Evolutionary conservation across 139 green algal genomes (phyloP).

Genomic region (Auxenochlorella protothecoides): DNA sequence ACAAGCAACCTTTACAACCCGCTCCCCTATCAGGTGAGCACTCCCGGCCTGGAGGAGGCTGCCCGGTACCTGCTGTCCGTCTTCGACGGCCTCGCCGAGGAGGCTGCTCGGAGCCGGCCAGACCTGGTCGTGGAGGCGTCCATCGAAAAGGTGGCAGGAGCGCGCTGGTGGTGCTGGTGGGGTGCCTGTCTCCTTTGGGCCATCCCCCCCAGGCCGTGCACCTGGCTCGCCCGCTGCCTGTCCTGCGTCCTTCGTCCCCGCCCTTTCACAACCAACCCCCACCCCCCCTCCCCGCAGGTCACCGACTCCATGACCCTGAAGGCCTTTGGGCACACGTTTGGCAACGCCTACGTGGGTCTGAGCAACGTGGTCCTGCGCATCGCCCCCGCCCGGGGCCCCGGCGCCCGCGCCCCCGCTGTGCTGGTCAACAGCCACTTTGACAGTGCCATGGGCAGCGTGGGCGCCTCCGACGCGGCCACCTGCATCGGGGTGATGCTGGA

Average conservation of each 20-base stretch:
- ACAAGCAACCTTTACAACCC: not conserved
- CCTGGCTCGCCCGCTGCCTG: not conserved
- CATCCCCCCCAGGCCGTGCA: not conserved
- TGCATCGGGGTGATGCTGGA: constrained; percentile 52
- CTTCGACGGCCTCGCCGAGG: not conserved
- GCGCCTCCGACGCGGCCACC: constrained; percentile 38
- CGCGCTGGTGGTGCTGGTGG: not conserved
- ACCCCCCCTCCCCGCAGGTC: constrained; percentile 8
- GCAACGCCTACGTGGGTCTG: constrained; percentile 53
- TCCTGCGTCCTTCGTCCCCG: not conserved
- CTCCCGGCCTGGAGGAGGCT: constrained; percentile 13
- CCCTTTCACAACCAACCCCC: not conserved
- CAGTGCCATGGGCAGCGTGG: constrained; percentile 23
- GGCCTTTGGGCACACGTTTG: constrained; percentile 35
- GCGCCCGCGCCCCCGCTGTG: constrained; percentile 14
- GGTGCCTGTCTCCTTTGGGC: not conserved
- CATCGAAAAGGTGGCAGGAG: constrained; percentile 10
- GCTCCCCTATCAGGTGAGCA: constrained; percentile 13
- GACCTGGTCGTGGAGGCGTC: constrained; percentile 17
- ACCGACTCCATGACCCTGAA: constrained; percentile 30
- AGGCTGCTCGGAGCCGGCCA: not conserved
- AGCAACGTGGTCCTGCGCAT: constrained; percentile 43
- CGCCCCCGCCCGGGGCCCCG: constrained; percentile 1
- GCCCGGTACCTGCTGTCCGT: constrained; percentile 15
- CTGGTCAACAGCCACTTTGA: constrained; percentile 43